These are phyloP conservation scores for Phytophthora constricta DNA, from an alignment of 352 stramenopile genomes.

Conservation along the genomic window DNA sequence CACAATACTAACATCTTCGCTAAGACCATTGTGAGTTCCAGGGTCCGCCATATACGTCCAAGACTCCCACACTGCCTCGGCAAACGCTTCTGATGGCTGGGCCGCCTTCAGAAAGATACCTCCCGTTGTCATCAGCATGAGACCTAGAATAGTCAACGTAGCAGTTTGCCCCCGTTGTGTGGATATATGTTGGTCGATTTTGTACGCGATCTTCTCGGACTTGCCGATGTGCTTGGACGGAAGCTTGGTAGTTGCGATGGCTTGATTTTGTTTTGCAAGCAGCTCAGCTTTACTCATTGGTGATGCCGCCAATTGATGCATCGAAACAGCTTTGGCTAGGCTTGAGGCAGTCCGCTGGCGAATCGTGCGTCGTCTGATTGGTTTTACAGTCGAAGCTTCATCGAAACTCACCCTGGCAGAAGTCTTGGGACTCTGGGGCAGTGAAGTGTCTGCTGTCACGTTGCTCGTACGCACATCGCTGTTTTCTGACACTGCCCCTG, in stretches of 20 bases:
- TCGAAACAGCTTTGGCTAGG: slow-evolving; percentile 27
- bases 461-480: slow-evolving; percentile 13
- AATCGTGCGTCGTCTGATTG: slow-evolving; percentile 19
- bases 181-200: slow-evolving; percentile 58
- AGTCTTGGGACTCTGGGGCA: not conserved
- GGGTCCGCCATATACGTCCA: slow-evolving; percentile 59
- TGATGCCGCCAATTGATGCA: slow-evolving; percentile 11
- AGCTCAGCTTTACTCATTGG: slow-evolving; percentile 20
- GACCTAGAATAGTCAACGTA: slow-evolving; percentile 36
- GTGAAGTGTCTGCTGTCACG: not conserved
- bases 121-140: slow-evolving; percentile 43
- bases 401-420: slow-evolving; percentile 31
- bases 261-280: slow-evolving; percentile 23
- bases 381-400: slow-evolving; percentile 1
- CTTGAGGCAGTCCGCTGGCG: slow-evolving; percentile 26
- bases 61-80: slow-evolving; percentile 52
- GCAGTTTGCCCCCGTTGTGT: slow-evolving; percentile 52
- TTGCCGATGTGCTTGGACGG: slow-evolving; percentile 23
- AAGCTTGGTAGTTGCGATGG: slow-evolving; percentile 9
- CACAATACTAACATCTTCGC: slow-evolving; percentile 17
- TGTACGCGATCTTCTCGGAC: slow-evolving; percentile 40
- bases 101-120: slow-evolving; percentile 44
- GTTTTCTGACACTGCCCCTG: slow-evolving; percentile 3
- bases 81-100: slow-evolving; percentile 29
- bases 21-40: slow-evolving; percentile 37